Conservation (phyloP, 2,329 filamentous ascomycete genomes). For the Sporothrix phasma region DNA sequence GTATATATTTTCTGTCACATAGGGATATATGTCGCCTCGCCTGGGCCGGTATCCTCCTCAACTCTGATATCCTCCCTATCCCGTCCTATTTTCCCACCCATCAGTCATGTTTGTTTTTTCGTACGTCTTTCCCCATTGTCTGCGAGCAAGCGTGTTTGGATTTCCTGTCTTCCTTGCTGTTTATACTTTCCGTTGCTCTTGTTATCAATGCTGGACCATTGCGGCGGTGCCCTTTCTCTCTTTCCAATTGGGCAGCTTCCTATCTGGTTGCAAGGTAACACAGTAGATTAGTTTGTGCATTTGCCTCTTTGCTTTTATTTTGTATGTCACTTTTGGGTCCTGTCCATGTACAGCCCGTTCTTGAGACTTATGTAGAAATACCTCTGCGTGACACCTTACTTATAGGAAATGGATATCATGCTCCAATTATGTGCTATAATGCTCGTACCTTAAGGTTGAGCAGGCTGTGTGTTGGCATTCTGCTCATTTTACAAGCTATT, state of each 20-base stretch:
- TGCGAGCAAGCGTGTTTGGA: background rate
- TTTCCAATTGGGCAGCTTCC: background rate
- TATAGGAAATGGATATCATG: constrained; percentile 4
- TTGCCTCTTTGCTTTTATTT: background rate
- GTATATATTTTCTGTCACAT: background rate
- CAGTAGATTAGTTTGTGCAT: background rate
- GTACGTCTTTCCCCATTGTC: background rate
- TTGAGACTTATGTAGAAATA: constrained; percentile 9
- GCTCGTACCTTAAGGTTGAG: background rate
- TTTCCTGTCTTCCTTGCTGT: background rate
- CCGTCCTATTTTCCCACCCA: too few relatives aligned
- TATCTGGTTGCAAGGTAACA: background rate
- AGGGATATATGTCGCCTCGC: background rate
- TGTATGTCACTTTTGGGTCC: background rate
- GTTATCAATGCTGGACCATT: constrained; percentile 15
- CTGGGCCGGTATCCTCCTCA: background rate
- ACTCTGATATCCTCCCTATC: background rate
- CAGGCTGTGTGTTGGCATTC: too few relatives aligned
- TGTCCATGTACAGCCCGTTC: background rate
- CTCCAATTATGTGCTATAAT: background rate
- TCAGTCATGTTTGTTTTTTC: background rate
- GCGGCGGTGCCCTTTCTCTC: background rate
- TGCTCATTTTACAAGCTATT: too few relatives aligned
- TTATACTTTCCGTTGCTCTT: background rate
- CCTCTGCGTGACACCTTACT: constrained; percentile 1